Conservation (phyloP, 129 eudicot species). For the Ambrosia trifida region DNA sequence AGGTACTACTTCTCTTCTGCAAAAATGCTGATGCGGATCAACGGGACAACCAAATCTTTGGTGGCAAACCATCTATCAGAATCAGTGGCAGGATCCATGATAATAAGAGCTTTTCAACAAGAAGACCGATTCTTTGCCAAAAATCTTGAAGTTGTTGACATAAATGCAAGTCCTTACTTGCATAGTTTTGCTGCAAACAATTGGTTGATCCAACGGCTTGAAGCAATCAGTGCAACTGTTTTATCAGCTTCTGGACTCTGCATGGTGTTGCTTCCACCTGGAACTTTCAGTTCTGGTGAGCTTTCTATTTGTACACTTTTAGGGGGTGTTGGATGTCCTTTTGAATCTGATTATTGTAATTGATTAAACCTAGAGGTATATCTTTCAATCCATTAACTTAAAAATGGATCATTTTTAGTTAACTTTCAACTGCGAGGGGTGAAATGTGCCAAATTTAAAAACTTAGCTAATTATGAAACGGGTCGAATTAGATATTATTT, state of each 20-base stretch:
- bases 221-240: conserved; percentile 64
- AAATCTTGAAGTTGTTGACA: conserved; percentile 68
- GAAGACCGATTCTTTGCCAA: conserved; percentile 76
- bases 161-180: conserved; percentile 78
- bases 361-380: not conserved
- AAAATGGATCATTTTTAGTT: not conserved
- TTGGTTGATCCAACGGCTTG: conserved; percentile 89
- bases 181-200: conserved; percentile 84
- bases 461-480: not conserved
- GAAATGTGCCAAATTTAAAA: not conserved
- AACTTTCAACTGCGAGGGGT: not conserved
- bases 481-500: not conserved
- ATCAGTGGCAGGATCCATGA: conserved; percentile 77
- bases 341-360: not conserved
- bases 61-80: conserved; percentile 92
- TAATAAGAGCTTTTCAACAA: conserved; percentile 85
- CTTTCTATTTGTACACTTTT: conserved; percentile 16
- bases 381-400: not conserved
- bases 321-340: conserved; percentile 6
- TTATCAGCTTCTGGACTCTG: conserved; percentile 74
- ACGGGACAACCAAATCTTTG: conserved; percentile 84
- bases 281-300: conserved; percentile 81
- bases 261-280: conserved; percentile 88
- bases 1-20: conserved; percentile 78
- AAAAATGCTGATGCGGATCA: conserved; percentile 80